Evolutionary conservation across 148 eudicot species (phyloP).

Genomic region (Heliosperma pusillum): DNA sequence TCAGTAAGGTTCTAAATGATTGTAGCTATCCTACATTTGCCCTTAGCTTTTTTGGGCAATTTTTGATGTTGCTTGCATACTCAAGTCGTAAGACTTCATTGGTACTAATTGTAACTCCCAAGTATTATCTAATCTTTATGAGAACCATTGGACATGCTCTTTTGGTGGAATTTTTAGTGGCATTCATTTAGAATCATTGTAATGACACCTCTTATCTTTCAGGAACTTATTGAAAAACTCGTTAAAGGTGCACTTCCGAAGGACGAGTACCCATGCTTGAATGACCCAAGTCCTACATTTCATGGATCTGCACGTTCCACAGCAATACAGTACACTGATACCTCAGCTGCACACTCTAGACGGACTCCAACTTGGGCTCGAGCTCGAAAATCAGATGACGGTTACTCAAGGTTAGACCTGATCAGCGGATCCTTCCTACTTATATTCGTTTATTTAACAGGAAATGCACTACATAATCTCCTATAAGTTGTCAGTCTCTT

Average conservation of each 20-base stretch:
- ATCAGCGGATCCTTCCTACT: background rate
- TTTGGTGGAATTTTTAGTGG: background rate
- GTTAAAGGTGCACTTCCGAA: slow-evolving; percentile 76
- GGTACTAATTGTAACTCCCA: background rate
- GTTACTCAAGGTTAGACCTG: slow-evolving; percentile 72
- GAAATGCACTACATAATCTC: background rate
- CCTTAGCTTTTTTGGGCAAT: too few relatives aligned
- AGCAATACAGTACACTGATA: slow-evolving; percentile 45
- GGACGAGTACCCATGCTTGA: slow-evolving; percentile 93
- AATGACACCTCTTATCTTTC: slow-evolving; percentile 24
- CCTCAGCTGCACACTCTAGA: slow-evolving; percentile 68
- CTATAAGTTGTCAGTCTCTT: background rate
- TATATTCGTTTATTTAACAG: background rate
- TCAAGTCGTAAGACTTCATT: too few relatives aligned
- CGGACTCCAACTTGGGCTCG: slow-evolving; percentile 94
- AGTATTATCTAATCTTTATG: too few relatives aligned
- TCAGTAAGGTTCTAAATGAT: too few relatives aligned
- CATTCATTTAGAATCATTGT: background rate
- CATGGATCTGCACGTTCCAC: slow-evolving; percentile 61
- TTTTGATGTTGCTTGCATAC: too few relatives aligned
- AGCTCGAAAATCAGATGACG: slow-evolving; percentile 91
- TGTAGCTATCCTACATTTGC: too few relatives aligned
- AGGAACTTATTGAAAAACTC: slow-evolving; percentile 92
- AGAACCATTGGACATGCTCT: background rate
- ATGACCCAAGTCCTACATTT: slow-evolving; percentile 85